Base-by-base conservation (phyloP, 192 early-diverging fungal species). In the Coemansia reversa region DNA sequence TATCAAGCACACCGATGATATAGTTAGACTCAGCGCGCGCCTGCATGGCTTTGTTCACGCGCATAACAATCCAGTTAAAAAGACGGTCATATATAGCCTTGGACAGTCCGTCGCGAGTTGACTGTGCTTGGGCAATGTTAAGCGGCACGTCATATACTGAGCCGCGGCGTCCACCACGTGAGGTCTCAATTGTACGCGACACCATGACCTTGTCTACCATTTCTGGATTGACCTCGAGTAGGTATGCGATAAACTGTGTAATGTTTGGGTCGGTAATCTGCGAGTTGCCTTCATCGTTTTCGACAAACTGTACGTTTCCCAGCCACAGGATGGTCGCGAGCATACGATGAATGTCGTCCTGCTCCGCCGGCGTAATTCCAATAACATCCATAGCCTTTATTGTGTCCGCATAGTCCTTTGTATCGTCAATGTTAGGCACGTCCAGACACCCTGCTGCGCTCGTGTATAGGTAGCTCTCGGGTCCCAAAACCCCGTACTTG, bases 61-160 rank as follows among this genome's bases (percentile, higher is more conserved):
- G 88, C 55, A 88, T 85, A 20, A 99, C 94, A 62, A 99, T 98
- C 96, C 96, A 99, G 78, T 99, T 95, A 61, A 99, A 99, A 75
- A 98, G 63, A 47, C 95, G 87, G 58, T 89, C 92, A 72, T 97
- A 98, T 39, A 97, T 85, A n/a, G 88, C 85, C 74, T 99, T 98
- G 64, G 95, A 85, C 33, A 98, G 85, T 0, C 96, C 97, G 75
- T 99, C 92, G 42, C 97, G 87, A 8, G 93, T 91, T 33, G 91
- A 86, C 23, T 72, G 85, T 19, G 97, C 97, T 84, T 99, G 97
- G 33, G 90, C 84, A 23, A 85, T 64, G 71, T 99, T 99, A 22
- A 99, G 84, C 6, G 94, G 92, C 2, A 96, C 93, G 29, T 95
- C 90, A 66, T 89, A 91, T 0, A 90, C 77, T 35, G 87, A 89